Evolutionary conservation across 176 grass and related monocot species (phyloP).

Genomic region (Carex kokanica): DNA sequence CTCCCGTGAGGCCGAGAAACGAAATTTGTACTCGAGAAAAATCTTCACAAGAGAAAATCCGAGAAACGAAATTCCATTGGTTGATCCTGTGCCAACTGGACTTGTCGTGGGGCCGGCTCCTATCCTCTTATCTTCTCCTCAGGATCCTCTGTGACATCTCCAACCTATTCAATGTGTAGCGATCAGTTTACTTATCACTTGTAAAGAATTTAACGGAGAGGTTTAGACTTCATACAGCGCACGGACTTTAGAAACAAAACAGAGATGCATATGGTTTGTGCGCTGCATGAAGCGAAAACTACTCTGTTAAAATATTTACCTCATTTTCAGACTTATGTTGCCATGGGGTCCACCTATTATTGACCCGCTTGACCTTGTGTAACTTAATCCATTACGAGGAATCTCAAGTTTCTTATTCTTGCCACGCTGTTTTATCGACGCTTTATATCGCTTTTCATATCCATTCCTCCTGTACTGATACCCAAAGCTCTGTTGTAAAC

Average conservation of each 20-base stretch:
- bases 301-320: too few relatives aligned
- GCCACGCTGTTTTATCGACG: constrained; percentile 1
- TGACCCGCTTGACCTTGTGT: not conserved
- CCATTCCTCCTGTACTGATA: not conserved
- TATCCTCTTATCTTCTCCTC: constrained; percentile 67
- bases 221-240: too few relatives aligned
- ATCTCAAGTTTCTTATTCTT: not conserved
- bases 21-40: not conserved
- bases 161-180: not conserved
- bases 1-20: too few relatives aligned
- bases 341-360: not conserved
- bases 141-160: not conserved
- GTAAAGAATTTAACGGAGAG: too few relatives aligned
- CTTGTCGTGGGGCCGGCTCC: constrained; percentile 29
- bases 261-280: too few relatives aligned
- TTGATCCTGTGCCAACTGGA: constrained; percentile 28
- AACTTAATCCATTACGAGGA: not conserved
- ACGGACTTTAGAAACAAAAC: too few relatives aligned
- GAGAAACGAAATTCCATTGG: constrained; percentile 48
- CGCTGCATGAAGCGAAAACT: too few relatives aligned
- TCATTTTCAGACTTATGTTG: not conserved
- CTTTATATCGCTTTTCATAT: not conserved
- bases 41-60: constrained; percentile 49
- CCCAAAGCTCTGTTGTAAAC: not conserved
- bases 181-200: not conserved